These are phyloP conservation scores for Candida incommunis DNA, from an alignment of 805 yeast genomes.

Conservation along the genomic window DNA sequence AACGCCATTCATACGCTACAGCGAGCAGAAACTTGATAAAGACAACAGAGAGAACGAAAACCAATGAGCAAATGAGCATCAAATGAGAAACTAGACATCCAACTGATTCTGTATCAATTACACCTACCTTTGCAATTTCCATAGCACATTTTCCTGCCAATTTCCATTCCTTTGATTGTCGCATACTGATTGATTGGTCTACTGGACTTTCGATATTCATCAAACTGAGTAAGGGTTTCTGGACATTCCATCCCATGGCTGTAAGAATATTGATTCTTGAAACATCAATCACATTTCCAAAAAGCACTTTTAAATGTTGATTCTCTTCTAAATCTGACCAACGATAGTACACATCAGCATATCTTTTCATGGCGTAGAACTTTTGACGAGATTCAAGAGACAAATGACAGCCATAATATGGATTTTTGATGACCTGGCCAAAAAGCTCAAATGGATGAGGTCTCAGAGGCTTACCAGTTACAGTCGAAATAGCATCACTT, in stretches of 20 bases:
- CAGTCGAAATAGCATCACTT: not conserved
- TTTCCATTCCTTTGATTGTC: slow-evolving; percentile 22
- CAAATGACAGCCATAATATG: slow-evolving; percentile 75
- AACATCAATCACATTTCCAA: slow-evolving; percentile 67
- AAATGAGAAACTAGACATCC: slow-evolving; percentile 74
- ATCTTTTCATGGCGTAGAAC: slow-evolving; percentile 39
- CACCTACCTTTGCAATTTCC: slow-evolving; percentile 70
- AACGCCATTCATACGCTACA: slow-evolving; percentile 64
- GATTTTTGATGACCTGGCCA: slow-evolving; percentile 20
- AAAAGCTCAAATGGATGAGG: not conserved
- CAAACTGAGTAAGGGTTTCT: slow-evolving; percentile 41
- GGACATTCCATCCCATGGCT: slow-evolving; percentile 51
- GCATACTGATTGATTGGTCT: slow-evolving; percentile 12
- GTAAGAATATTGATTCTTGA: slow-evolving; percentile 55
- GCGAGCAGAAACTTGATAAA: slow-evolving; percentile 59
- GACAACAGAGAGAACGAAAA: slow-evolving; percentile 59
- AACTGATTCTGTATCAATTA: slow-evolving; percentile 60
- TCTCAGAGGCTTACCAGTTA: not conserved
- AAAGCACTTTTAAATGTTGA: slow-evolving; percentile 59
- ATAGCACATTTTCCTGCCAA: slow-evolving; percentile 58
- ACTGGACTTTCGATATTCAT: slow-evolving; percentile 31
- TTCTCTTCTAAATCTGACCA: slow-evolving; percentile 64
- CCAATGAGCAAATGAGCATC: slow-evolving; percentile 53
- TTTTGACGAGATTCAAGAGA: slow-evolving; percentile 42
- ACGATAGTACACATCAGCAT: slow-evolving; percentile 59